These are phyloP conservation scores for Herpetomonas tarakana DNA, from an alignment of 208 protist species.

Conservation along the genomic window DNA sequence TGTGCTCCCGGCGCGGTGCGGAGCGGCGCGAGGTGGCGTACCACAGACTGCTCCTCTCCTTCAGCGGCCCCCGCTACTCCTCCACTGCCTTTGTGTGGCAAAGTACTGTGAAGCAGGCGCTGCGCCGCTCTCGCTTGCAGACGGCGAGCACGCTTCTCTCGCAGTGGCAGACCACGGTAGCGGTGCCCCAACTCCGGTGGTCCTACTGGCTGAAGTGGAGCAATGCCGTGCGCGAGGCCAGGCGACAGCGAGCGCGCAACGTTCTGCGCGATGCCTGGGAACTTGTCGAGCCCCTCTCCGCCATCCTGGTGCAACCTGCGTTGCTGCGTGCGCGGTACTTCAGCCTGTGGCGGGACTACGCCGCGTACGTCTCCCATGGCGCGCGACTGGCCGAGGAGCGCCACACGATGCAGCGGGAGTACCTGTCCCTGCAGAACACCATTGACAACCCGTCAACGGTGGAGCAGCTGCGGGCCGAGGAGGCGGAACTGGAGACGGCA, in stretches of 20 bases:
- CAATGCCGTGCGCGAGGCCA: not conserved
- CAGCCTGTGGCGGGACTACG: constrained; percentile 44
- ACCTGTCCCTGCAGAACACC: constrained; percentile 37
- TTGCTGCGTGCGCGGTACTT: constrained; percentile 40
- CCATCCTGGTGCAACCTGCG: constrained; percentile 22
- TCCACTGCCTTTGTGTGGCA: constrained; percentile 8
- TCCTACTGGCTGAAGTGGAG: constrained; percentile 39
- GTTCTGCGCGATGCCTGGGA: constrained; percentile 11
- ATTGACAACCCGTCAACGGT: constrained; percentile 27
- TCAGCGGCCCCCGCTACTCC: constrained; percentile 22
- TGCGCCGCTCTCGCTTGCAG: constrained; percentile 4
- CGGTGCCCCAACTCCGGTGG: constrained; percentile 5
- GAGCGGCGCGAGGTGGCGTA: constrained; percentile 27
- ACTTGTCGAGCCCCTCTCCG: constrained; percentile 41
- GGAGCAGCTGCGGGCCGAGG: constrained; percentile 21
- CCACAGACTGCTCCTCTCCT: constrained; percentile 51
- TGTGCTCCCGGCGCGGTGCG: constrained; percentile 1
- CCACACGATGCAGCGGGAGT: constrained; percentile 53
- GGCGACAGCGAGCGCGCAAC: not conserved
- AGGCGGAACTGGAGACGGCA: constrained; percentile 20
- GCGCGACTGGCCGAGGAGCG: constrained; percentile 44
- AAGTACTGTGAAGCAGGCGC: constrained; percentile 12
- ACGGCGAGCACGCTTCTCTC: constrained; percentile 27
- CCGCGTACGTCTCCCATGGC: constrained; percentile 27
- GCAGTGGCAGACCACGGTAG: constrained; percentile 14